Conservation (phyloP, 2,329 filamentous ascomycete genomes). For the Monilinia laxa region DNA sequence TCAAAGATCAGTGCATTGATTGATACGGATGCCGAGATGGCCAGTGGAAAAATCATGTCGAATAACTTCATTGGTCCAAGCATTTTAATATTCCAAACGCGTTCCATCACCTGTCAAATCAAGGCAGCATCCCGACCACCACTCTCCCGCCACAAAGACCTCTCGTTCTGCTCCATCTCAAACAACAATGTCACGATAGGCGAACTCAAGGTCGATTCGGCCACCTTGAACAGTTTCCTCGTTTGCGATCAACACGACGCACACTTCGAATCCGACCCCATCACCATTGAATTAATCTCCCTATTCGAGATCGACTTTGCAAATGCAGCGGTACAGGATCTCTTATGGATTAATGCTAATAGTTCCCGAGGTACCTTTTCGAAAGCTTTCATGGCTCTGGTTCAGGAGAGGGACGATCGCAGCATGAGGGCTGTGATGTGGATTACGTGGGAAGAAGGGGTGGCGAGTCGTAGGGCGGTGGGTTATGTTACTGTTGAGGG, state of each 20-base stretch:
- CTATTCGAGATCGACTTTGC: neutral
- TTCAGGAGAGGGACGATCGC: too few species aligned
- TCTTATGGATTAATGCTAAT: constrained; percentile 1
- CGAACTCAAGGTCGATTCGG: neutral
- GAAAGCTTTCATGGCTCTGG: neutral
- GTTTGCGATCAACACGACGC: fast-evolving
- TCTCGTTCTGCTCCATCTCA: neutral
- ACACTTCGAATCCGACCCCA: too few species aligned
- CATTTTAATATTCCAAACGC: neutral
- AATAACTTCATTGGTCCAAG: constrained; percentile 5
- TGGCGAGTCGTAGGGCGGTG: neutral
- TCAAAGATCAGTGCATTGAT: neutral
- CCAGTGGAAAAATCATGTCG: neutral
- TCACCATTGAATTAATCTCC: neutral
- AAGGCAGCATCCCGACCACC: neutral
- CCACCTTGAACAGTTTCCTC: neutral
- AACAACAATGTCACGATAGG: neutral
- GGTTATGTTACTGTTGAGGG: neutral
- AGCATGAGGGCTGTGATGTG: neutral
- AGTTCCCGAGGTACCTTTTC: neutral
- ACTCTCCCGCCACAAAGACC: neutral
- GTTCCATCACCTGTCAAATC: neutral
- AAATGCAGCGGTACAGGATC: neutral
- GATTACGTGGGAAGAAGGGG: neutral
- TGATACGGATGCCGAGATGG: neutral